A percentile compares a stretch with the other conserved stretches of the same genome.
Conservation (phyloP, 345 rosid genomes). For the Carallia brachiata region DNA sequence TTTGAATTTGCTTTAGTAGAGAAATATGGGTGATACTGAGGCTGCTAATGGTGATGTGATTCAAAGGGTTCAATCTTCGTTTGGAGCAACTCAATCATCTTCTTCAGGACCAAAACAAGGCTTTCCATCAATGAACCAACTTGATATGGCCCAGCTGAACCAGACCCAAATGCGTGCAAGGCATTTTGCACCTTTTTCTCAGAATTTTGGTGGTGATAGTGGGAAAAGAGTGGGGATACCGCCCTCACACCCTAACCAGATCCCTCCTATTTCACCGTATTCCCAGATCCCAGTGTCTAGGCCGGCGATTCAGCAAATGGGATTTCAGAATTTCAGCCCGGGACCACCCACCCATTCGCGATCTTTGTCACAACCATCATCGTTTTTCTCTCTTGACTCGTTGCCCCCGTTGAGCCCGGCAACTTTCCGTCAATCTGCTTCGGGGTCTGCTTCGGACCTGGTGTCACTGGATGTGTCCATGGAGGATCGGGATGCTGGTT, state of each 20-base stretch:
- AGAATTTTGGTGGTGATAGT: constrained; percentile 39
- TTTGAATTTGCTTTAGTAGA: too few species aligned
- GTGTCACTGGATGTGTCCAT: constrained; percentile 50
- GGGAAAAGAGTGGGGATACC: constrained; percentile 71
- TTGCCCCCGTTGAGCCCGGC: constrained; percentile 82
- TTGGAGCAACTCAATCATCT: constrained; percentile 41
- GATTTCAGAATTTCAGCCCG: constrained; percentile 43
- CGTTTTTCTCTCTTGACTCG: constrained; percentile 75
- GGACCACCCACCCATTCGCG: constrained; percentile 66
- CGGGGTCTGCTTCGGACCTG: constrained; percentile 40
- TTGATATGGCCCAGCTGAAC: constrained; percentile 53
- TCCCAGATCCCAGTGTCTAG: constrained; percentile 80
- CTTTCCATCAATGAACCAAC: constrained; percentile 42
- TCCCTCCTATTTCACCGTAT: constrained; percentile 82
- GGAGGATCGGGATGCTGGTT: constrained; percentile 63
- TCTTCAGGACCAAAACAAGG: constrained; percentile 48
- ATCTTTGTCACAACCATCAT: constrained; percentile 80
- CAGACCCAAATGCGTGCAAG: constrained; percentile 48
- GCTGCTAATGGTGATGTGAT: constrained; percentile 62
- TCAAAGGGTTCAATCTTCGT: constrained; percentile 65
- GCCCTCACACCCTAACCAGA: constrained; percentile 79
- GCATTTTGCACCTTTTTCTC: constrained; percentile 41
- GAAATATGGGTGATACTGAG: constrained; percentile 63
- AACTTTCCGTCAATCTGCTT: constrained; percentile 50
- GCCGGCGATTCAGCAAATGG: constrained; percentile 48